Evolutionary conservation across 2,329 filamentous ascomycete genomes (phyloP).

Genomic region (Rhynchosporium agropyri): DNA sequence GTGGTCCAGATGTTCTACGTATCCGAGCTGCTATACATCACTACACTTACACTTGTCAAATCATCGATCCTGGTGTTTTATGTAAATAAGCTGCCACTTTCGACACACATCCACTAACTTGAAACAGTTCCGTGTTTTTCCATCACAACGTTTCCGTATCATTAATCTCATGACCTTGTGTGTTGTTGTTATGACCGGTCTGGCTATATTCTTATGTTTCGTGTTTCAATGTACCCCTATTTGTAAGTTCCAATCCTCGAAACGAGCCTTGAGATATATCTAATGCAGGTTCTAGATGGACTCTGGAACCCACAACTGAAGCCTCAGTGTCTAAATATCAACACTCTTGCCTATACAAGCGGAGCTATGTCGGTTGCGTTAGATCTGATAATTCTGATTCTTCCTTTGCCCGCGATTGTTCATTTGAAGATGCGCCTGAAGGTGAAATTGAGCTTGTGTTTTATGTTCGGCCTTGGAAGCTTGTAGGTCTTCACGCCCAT

Average conservation of each 20-base stretch:
- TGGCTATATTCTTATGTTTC: constrained; percentile 23
- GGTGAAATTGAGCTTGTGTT: constrained; percentile 67
- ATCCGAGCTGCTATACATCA: constrained; percentile 26
- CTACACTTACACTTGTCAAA: constrained; percentile 25
- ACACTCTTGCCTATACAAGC: constrained; percentile 66
- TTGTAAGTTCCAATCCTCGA: constrained; percentile 13
- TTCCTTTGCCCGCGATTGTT: constrained; percentile 66
- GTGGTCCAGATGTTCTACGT: constrained; percentile 26
- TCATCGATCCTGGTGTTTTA: constrained; percentile 31
- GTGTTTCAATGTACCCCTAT: constrained; percentile 35
- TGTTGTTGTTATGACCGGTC: constrained; percentile 14
- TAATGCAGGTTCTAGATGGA: constrained; percentile 14
- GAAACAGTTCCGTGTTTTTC: constrained; percentile 30
- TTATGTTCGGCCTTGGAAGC: constrained; percentile 68
- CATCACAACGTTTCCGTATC: constrained; percentile 12
- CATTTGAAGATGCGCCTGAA: constrained; percentile 63
- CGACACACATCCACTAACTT: not conserved
- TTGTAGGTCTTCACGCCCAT: constrained; percentile 54
- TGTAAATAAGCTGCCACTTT: constrained; percentile 13
- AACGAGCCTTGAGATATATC: not conserved
- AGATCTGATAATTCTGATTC: constrained; percentile 65
- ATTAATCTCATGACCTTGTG: constrained; percentile 10
- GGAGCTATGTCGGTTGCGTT: constrained; percentile 70
- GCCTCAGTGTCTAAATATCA: constrained; percentile 58
- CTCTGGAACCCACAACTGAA: constrained; percentile 27